Conservation (phyloP, 768 basidiomycete genomes). For the Ramaria sp. region DNA sequence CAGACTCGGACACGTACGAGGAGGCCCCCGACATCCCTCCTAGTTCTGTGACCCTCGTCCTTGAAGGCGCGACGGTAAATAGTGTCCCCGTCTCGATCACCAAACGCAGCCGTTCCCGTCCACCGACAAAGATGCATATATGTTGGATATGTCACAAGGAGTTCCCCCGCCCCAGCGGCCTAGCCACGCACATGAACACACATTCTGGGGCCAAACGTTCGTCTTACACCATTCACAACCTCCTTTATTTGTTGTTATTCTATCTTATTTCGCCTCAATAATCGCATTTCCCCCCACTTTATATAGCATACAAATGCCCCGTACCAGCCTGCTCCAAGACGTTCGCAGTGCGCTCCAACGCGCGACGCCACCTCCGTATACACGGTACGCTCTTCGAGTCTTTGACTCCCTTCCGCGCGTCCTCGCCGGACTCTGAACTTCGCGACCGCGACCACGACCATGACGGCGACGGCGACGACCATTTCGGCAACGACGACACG, state of each 20-base stretch:
- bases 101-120: not conserved
- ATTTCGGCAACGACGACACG: no score
- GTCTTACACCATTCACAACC: not conserved
- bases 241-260: not conserved
- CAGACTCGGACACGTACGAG: no score
- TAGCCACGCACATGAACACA: constrained; percentile 48
- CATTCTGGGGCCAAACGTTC: constrained; percentile 43
- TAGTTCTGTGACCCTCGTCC: no score
- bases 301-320: constrained; percentile 30
- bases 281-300: not conserved
- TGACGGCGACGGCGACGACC: no score
- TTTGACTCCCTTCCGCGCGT: not conserved
- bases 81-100: not conserved
- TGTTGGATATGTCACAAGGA: constrained; percentile 39
- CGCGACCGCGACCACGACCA: no score
- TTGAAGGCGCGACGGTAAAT: no score
- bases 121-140: constrained; percentile 37
- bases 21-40: no score
- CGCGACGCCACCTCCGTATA: constrained; percentile 67
- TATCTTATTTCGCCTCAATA: not conserved
- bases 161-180: constrained; percentile 48
- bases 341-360: constrained; percentile 75
- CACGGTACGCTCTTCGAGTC: constrained; percentile 37
- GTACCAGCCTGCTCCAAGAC: constrained; percentile 51
- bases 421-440: not conserved